Evolutionary conservation across 108 stramenopile genomes (phyloP), one percentile per base, ranked within the genome.

Genomic region (Discostella stelligeroides): DNA sequence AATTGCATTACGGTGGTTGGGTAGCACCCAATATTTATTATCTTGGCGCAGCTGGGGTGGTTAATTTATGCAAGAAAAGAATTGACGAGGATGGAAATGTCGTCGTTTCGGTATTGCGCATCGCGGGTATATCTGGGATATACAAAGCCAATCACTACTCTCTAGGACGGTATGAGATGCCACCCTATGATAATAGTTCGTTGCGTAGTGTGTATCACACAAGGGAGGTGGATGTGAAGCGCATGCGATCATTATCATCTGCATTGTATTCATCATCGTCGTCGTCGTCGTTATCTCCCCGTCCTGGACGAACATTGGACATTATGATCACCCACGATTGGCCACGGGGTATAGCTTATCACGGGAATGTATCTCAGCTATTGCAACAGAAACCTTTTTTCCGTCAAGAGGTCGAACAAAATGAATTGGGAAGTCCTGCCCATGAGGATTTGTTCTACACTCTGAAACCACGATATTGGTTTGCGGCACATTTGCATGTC

Each of bases 1-100:
- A 97, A 70, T 79, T 99, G 47, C 83, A 89, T 65, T 98, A 98
- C 73, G 99, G 99, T 9, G 99, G 99, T 4, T 99, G 96, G 95
- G 95, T 96, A 1, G 99, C 99, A 8, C 98, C 98, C 2, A 98
- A 98, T 47, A 98, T 99, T 28, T 99, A 97, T 79, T 99, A 96
- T 72, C 39, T 99, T 28, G 99, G 95, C 12, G 88, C 88, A 12
- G 93, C 97, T 1, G 97, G 97, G 0, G 89, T 95, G 7, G 83
- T 99, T 21, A 79, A 79, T 39, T 0, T 79, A 7, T 72, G 71
- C 71, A 79, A 79, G 38, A 51, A 8, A 29, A 40, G 64, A 24
- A 20, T 53, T 20, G 47, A 24, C 23, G 38, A 49, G 27, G 38
- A 39, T 21, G 40, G 23, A 12, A n/a, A 21, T 3, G 41, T 23